Base-by-base conservation (phyloP, 805 yeast genomes). In the Cyberlindnera xylosilytica region DNA sequence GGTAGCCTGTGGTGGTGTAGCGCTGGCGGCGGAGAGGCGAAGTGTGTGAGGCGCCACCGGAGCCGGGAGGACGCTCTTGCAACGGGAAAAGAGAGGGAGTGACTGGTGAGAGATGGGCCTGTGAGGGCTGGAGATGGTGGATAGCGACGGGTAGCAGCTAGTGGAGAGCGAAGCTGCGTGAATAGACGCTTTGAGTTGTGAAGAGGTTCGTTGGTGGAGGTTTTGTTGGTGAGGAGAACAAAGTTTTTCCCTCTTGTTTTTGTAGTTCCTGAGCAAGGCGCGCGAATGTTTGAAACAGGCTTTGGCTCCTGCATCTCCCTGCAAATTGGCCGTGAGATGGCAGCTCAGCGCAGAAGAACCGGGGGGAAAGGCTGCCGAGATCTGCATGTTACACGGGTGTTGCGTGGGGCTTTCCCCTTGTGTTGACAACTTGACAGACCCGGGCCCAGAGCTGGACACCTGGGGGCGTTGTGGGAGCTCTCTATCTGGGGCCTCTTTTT, bases 261-360 rank as follows among this genome's bases (percentile, higher is more conserved):
- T 34, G 36, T 34, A 34, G 18, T 19, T 32, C 20, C 35, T 34
- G 22, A 34, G 37, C 37, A 23, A 9, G 38, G 44, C 40, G 38
- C 45, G 41, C 41, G 35, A 28, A 36, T 37, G 41, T 42, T 27
- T 34, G 41, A 42, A 42, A 42, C 45, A 37, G 28, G 23, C 22
- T 20, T 30, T 11, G 17, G 16, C 3, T 6, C 16, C 32, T 42
- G 45, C 38, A 26, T 22, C 7, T 23, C 11, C 10, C n/a, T 29
- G 38, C 20, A 22, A n/a, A 4, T n/a, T 5, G 23, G 15, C 23
- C 8, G 23, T 13, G 7, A 31, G n/a, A 15, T 17, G 32, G 32
- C 32, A 17, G 18, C 19, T 13, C 4, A 12, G 20, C 23, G 36
- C 36, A 34, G 5, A 16, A n/a, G 12, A 6, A 20, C 27, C 8